Evolutionary conservation across 2,329 filamentous ascomycete genomes (phyloP), one percentile per base, ranked within the genome.

Genomic region (Torrubiella hemipterigena): DNA sequence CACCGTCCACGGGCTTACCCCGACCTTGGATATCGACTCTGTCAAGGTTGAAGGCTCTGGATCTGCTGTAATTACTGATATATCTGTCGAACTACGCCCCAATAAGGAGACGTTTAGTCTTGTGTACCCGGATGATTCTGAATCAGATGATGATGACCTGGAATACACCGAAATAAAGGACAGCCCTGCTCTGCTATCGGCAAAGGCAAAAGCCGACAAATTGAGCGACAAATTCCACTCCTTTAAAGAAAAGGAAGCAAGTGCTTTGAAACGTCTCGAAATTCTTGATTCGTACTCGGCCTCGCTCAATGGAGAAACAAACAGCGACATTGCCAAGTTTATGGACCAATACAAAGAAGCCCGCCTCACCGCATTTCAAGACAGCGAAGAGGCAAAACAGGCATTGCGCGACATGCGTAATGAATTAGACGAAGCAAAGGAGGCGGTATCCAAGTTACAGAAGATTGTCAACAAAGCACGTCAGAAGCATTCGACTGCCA

Each of bases 21-120:
- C 67, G 3, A 63, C 60, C 2, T 58, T 71, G 14, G 68, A 77
- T 40, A 58, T 70, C 37, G 59, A 73, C 39, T 75, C 70, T 5
- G 65, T 78, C 49, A 73, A 70, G 38, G 63, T 78, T 13, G 71
- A 76, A 37, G 69, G 71, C 25, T 63, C 58, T 31, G 68, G 70
- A 8, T 42, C 59, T 3, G 70, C 69, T 8, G 65, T 65, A 22
- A 71, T 77, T 43, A 71, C 48, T 9, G 73, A 81, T 43, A 76
- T 81, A 38, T 63, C 67, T 8, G 64, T 78, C 24, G 66, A 77
- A 37, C 54, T 69, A 6, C 54, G 77, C 8, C 63, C 64, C 3
- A 74, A 75, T 38, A 57, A 52, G 12, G 66, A 73, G 17, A 54
- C 58, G 17, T 74, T 71, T 33, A 49, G 69, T 28, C 68, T 75